Base-by-base conservation (phyloP, 1,284 basidiomycete species). In the Ustilago cynodontis region DNA sequence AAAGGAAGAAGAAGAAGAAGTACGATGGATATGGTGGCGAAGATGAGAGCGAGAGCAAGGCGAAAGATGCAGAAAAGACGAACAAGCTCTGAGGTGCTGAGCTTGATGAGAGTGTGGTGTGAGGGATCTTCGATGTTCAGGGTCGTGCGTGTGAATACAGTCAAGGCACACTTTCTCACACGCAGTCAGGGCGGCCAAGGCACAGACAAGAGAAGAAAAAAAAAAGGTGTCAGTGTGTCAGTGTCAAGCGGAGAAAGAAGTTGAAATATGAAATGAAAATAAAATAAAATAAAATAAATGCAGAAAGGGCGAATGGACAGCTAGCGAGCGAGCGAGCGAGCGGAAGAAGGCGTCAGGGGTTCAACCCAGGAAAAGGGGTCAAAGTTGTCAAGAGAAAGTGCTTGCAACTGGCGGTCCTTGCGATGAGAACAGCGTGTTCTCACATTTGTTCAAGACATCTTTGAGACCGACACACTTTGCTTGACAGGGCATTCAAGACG, bases 191-290 rank as follows among this genome's bases (percentile, higher is more conserved):
- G 43, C n/a, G 43, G 20, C 16, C 43, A 20, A 47, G 43, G 1
- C 43, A 47, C 43, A 51, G 29, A 31, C 6, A 9, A 6, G 49
- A 31, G 11, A 28, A n/a, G n/a, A 5, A 31, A 26, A 29, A 31
- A 28, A 10, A 31, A 26, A 22, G 18, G 16, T 26, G 50, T 26
- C 45, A 26, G 22, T 45, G 13, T 41, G 5, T 7, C 8, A 14
- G 43, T 49, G 24, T 49, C 24, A 28, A 24, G 47, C 47, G 47
- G 47, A 49, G 47, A 49, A 49, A 49, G 47, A 49, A 26, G 47
- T 49, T 49, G 47, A 49, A 49, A 24, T 28, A 49, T 24, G 20
- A 16, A 49, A 49, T 26, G 24, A 49, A 49, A 49, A 13, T 13
- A 49, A 49, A 47, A 0, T 22, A 47, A 16, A 41, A 41, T n/a